phyloP scores from a whole-genome alignment of 805 yeast species.

The Candida hungchunana region DNA sequence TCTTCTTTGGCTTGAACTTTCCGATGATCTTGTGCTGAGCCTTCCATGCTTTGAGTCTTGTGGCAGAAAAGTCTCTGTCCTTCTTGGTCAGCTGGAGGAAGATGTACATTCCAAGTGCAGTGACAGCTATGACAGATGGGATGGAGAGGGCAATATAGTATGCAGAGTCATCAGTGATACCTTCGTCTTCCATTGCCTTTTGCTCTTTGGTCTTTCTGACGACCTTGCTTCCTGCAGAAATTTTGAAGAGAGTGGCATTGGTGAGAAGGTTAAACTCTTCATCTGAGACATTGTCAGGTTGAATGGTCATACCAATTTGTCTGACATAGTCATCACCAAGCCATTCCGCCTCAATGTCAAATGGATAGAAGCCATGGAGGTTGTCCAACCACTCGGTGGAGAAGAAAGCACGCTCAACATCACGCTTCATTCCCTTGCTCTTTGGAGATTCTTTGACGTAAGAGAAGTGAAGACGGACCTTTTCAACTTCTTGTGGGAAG shows the following conservation, averaged over 20 bases:
- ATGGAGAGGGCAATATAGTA: slow-evolving; percentile 63
- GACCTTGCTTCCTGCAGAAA: slow-evolving; percentile 39
- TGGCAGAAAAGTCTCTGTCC: slow-evolving; percentile 48
- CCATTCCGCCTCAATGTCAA: slow-evolving; percentile 63
- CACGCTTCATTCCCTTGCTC: slow-evolving; percentile 54
- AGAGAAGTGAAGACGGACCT: slow-evolving; percentile 64
- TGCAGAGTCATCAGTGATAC: slow-evolving; percentile 41
- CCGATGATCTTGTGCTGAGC: slow-evolving; percentile 37
- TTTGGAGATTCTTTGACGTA: slow-evolving; percentile 51
- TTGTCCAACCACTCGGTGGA: slow-evolving; percentile 68
- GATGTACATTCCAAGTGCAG: slow-evolving; percentile 59
- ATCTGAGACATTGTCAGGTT: slow-evolving; percentile 62
- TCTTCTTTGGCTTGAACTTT: slow-evolving; percentile 32
- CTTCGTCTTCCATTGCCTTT: slow-evolving; percentile 40
- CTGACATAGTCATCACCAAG: slow-evolving; percentile 48
- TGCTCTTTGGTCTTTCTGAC: slow-evolving; percentile 39
- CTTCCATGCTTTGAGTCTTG: slow-evolving; percentile 34
- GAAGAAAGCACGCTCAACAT: slow-evolving; percentile 47
- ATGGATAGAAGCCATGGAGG: slow-evolving; percentile 58
- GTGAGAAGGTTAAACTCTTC: slow-evolving; percentile 58
- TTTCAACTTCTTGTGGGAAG: slow-evolving; percentile 51
- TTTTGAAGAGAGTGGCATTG: slow-evolving; percentile 47
- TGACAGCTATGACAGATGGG: slow-evolving; percentile 61
- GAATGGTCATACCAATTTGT: slow-evolving; percentile 63
- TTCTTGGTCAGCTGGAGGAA: slow-evolving; percentile 53